These are phyloP conservation scores for Eremothecium sinecaudum DNA, from an alignment of 1,139 yeast genomes.

Conservation along the genomic window DNA sequence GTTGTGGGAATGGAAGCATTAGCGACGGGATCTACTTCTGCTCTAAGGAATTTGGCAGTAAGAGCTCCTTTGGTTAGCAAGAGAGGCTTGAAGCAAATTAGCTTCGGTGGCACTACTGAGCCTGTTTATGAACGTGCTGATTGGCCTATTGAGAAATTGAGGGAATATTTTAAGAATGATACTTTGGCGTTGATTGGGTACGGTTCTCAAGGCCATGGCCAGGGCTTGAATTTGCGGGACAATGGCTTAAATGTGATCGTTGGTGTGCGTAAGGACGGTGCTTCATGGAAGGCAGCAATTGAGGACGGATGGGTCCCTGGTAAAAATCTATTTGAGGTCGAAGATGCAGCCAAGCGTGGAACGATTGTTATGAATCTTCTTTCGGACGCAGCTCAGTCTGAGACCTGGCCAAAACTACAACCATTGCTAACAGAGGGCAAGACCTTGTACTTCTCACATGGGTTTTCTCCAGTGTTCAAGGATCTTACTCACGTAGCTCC, in stretches of 20 bases:
- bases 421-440: slow-evolving; percentile 94
- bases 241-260: slow-evolving; percentile 94
- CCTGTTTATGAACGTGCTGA: slow-evolving; percentile 96
- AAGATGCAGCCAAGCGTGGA: slow-evolving; percentile 87
- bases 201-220: slow-evolving; percentile 99
- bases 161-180: slow-evolving; percentile 94
- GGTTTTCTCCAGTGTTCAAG: slow-evolving; percentile 98
- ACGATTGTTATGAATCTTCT: slow-evolving; percentile 94
- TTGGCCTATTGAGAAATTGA: slow-evolving; percentile 97
- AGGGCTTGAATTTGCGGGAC: slow-evolving; percentile 98
- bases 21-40: neutral
- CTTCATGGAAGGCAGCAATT: slow-evolving; percentile 98
- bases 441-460: slow-evolving; percentile 98
- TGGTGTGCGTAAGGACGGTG: slow-evolving; percentile 98
- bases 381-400: slow-evolving; percentile 99
- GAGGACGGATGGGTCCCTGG: slow-evolving; percentile 99
- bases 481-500: slow-evolving; percentile 93
- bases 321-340: slow-evolving; percentile 89
- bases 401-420: slow-evolving; percentile 82
- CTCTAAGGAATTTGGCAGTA: slow-evolving; percentile 28
- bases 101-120: slow-evolving; percentile 94
- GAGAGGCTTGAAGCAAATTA: slow-evolving; percentile 93
- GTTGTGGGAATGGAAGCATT: too few species aligned
- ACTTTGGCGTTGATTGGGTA: slow-evolving; percentile 96
- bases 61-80: slow-evolving; percentile 33